Evolutionary conservation across 1,284 basidiomycete species (phyloP).

Genomic region (Melampsora larici-populina): DNA sequence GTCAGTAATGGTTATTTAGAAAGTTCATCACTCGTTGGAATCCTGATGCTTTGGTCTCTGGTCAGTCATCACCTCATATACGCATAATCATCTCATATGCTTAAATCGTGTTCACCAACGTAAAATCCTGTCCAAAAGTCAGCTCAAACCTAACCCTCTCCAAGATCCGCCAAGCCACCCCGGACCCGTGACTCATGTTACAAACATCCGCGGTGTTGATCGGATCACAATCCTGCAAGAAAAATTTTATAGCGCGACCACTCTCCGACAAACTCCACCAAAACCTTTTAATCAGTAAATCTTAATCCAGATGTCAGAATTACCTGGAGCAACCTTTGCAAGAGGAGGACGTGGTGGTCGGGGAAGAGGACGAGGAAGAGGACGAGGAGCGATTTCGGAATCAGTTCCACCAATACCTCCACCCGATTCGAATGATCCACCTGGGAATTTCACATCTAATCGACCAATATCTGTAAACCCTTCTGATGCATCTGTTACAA

Average conservation of each 20-base stretch:
- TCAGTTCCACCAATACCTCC: neutral
- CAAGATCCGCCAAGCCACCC: too few relatives aligned
- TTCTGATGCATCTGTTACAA: neutral
- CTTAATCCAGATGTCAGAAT: neutral
- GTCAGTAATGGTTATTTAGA: too few relatives aligned
- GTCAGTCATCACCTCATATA: too few relatives aligned
- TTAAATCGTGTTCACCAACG: too few relatives aligned
- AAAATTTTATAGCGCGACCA: neutral
- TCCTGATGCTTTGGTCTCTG: too few relatives aligned
- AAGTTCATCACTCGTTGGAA: too few relatives aligned
- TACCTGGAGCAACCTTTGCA: neutral
- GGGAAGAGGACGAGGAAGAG: neutral
- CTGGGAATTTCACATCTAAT: neutral
- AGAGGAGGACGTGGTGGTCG: neutral
- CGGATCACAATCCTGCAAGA: neutral
- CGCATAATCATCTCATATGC: too few relatives aligned
- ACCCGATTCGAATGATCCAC: neutral
- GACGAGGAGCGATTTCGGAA: neutral
- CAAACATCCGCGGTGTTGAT: too few relatives aligned
- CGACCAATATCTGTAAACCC: neutral
- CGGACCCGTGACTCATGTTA: too few relatives aligned
- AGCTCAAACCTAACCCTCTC: too few relatives aligned
- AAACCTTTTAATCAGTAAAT: neutral
- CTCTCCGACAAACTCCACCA: neutral
- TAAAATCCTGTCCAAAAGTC: too few relatives aligned